A percentile compares a stretch with the other conserved stretches of the same genome.
Conservation (phyloP, 1,284 basidiomycete genomes). For the Leucoagaricus sp. region DNA sequence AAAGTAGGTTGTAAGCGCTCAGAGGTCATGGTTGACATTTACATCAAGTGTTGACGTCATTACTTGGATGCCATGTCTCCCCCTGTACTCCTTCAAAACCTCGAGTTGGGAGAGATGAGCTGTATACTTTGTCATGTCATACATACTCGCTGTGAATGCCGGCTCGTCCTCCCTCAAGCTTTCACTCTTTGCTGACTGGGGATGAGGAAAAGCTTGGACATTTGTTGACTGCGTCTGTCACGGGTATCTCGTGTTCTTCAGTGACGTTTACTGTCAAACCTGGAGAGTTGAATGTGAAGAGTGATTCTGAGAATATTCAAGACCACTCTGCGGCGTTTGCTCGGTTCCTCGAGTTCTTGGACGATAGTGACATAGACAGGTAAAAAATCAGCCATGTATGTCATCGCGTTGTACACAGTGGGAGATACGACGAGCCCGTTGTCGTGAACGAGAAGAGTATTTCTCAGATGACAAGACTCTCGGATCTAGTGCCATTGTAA, state of each 20-base stretch:
- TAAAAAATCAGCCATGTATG: slow-evolving; percentile 56
- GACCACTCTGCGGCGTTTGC: slow-evolving; percentile 67
- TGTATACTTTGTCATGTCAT: not conserved
- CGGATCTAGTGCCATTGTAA: slow-evolving; percentile 79
- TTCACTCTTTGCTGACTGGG: slow-evolving; percentile 47
- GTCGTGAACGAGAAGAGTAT: slow-evolving; percentile 62
- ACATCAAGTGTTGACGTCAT: too few species aligned
- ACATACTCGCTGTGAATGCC: slow-evolving; percentile 64
- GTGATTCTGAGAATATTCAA: slow-evolving; percentile 43
- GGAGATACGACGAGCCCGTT: slow-evolving; percentile 69
- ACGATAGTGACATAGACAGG: slow-evolving; percentile 45
- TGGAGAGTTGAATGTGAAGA: slow-evolving; percentile 2
- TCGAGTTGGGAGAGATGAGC: not conserved
- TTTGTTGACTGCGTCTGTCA: slow-evolving; percentile 47
- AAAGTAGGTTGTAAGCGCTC: not conserved
- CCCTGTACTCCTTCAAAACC: not conserved
- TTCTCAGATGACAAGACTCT: slow-evolving; percentile 72
- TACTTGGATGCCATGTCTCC: too few species aligned
- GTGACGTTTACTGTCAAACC: slow-evolving; percentile 24
- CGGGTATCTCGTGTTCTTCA: slow-evolving; percentile 58
- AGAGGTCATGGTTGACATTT: not conserved
- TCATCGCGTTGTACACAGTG: slow-evolving; percentile 84
- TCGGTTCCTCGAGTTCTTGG: slow-evolving; percentile 57
- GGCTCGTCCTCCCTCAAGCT: slow-evolving; percentile 82
- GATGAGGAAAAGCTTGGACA: slow-evolving; percentile 18